Evolutionary conservation across 2,329 filamentous ascomycete genomes (phyloP).

Genomic region (Penicillium decumbens): DNA sequence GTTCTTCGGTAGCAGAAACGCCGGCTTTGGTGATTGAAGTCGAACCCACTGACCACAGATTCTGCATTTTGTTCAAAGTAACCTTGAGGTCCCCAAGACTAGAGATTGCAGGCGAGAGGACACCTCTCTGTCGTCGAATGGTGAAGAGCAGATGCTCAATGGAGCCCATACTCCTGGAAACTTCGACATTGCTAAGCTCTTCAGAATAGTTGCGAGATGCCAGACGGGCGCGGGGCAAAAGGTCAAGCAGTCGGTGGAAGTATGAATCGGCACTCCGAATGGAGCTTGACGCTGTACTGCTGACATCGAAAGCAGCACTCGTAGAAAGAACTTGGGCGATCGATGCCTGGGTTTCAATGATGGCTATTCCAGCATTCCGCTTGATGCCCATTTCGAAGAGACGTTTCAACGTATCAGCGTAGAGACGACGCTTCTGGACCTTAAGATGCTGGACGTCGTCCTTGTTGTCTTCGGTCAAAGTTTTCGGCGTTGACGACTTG

Average conservation of each 20-base stretch:
- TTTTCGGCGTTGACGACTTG: conserved; percentile 73
- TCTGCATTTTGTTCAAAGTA: conserved; percentile 30
- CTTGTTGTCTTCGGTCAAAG: conserved; percentile 84
- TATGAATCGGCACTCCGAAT: conserved; percentile 59
- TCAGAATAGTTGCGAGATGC: conserved; percentile 70
- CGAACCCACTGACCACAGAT: conserved; percentile 30
- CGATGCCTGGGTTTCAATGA: conserved; percentile 68
- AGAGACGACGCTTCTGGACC: conserved; percentile 80
- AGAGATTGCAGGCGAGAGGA: conserved; percentile 31
- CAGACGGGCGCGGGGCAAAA: conserved; percentile 64
- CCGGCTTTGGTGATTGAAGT: conserved; percentile 23
- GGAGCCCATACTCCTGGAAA: conserved; percentile 72
- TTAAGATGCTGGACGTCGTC: conserved; percentile 81
- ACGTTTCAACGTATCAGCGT: conserved; percentile 79
- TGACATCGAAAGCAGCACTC: conserved; percentile 40
- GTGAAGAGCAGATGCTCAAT: conserved; percentile 75
- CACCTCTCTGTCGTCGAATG: conserved; percentile 38
- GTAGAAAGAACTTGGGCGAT: conserved; percentile 64
- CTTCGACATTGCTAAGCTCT: conserved; percentile 76
- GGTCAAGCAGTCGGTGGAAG: conserved; percentile 73
- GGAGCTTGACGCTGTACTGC: conserved; percentile 15
- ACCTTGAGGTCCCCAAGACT: conserved; percentile 30
- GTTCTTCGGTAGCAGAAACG: conserved; percentile 16
- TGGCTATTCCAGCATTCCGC: conserved; percentile 70
- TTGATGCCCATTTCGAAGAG: conserved; percentile 86